Base-by-base conservation (phyloP, 2,329 filamentous ascomycete genomes). In the Paecilomyces formosus region DNA sequence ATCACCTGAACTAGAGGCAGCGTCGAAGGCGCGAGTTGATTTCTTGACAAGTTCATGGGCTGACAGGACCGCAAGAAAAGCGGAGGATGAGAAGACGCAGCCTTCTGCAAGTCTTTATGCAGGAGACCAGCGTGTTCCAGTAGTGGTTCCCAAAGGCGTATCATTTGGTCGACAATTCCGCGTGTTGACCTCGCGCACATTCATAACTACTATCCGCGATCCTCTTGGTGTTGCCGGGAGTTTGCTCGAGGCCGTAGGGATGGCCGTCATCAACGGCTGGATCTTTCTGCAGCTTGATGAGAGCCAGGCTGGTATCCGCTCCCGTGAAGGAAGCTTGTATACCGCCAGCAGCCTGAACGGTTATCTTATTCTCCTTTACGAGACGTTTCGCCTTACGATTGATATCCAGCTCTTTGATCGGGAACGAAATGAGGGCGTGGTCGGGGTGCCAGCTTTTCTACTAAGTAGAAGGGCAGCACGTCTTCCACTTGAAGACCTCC, bases 331-430 rank as follows among this genome's bases (percentile, higher is more conserved):
- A 54, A 87, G 86, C 5, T 73, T 92, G 0, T 92, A 92, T 65
- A 89, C 84, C 1, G 85, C 87, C 0, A 81, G 87, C 6, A 87
- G 84, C 3, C 77, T 92, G 5, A 89, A 92, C 66, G 88, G 88
- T 1, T 92, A 92, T 66, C 78, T 92, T 2, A 86, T 91, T 55
- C 78, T 92, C 11, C 78, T 91, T 12, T 92, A 89, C 61, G 89
- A 92, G 70, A 86, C 85, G 0, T 92, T 90, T 65, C 84, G 89
- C 3, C 75, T 92, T 59, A 89, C 87, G 0, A 81, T 88, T 55
- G 89, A 92, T 62, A 89, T 92, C 13, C 83, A 84, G 26, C 79
- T 88, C 0, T 93, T 91, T 66, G 89, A 93, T 65, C 85, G 89
- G 57, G 89, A 92, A 67, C 81, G 85, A 31, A 85, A 84, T 31